Conservation (phyloP, 345 rosid species). For the Cardamine occulta region DNA sequence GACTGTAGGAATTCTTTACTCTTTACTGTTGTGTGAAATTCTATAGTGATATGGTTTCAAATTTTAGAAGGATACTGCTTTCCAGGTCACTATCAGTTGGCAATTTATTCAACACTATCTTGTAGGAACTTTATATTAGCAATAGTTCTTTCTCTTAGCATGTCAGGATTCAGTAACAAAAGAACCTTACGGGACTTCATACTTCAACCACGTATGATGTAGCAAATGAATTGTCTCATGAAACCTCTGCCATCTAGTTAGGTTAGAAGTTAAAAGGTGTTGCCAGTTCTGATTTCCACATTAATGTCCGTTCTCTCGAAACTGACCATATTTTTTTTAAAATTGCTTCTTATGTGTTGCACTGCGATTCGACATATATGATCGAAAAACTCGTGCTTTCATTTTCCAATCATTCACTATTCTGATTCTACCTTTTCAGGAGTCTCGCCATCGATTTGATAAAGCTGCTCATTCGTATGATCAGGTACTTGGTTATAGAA, state of each 20-base stretch:
- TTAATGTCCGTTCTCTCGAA: not conserved
- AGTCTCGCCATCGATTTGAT: constrained; percentile 73
- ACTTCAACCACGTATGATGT: not conserved
- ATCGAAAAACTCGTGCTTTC: not conserved
- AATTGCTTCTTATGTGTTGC: not conserved
- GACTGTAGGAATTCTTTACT: not conserved
- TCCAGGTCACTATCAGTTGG: not conserved
- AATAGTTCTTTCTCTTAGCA: not conserved
- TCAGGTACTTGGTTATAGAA: constrained; percentile 62
- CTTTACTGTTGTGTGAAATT: not conserved
- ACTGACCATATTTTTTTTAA: too few species aligned
- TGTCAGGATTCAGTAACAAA: not conserved
- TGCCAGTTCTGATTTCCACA: not conserved
- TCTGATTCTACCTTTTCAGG: constrained; percentile 54
- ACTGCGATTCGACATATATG: not conserved
- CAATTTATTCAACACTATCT: constrained; percentile 1
- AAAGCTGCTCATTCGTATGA: constrained; percentile 67
- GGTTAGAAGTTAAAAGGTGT: not conserved
- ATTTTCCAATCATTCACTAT: constrained; percentile 6
- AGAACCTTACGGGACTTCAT: not conserved
- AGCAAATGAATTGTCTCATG: not conserved
- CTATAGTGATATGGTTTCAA: constrained; percentile 2
- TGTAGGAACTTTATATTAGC: not conserved
- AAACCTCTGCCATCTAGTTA: constrained; percentile 19
- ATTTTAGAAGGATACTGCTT: not conserved